Conservation (phyloP, 305 asterid species). For the Plantago rigida region DNA sequence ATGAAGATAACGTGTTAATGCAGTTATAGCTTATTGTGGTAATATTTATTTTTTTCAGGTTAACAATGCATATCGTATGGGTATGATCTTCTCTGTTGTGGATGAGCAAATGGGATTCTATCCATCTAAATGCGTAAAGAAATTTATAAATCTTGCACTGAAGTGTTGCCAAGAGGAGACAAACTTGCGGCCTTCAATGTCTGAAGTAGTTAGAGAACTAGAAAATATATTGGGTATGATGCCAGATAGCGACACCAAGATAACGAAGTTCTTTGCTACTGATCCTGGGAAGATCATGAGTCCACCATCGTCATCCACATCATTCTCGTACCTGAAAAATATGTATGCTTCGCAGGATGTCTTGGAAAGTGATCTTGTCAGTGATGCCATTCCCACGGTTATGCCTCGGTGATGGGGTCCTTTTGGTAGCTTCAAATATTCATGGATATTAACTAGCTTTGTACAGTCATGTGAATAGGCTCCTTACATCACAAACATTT, state of each 20-base stretch:
- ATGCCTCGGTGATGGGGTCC: slow-evolving; percentile 46
- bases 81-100: slow-evolving; percentile 64
- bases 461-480: slow-evolving; percentile 21
- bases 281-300: slow-evolving; percentile 31
- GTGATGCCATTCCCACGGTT: slow-evolving; percentile 57
- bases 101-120: slow-evolving; percentile 78
- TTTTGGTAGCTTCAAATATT: no score
- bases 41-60: slow-evolving; percentile 37
- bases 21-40: slow-evolving; percentile 7
- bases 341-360: slow-evolving; percentile 55
- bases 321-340: slow-evolving; percentile 39
- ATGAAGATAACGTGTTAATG: no score
- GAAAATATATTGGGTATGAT: slow-evolving; percentile 65
- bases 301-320: slow-evolving; percentile 39
- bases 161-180: slow-evolving; percentile 77
- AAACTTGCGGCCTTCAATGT: slow-evolving; percentile 63
- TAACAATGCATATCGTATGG: slow-evolving; percentile 52
- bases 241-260: slow-evolving; percentile 55
- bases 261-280: slow-evolving; percentile 33
- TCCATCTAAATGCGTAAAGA: slow-evolving; percentile 73
- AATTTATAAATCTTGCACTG: slow-evolving; percentile 70
- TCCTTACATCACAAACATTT: slow-evolving; percentile 10
- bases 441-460: slow-evolving; percentile 14
- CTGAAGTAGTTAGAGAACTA: slow-evolving; percentile 67
- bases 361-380: slow-evolving; percentile 70